Evolutionary conservation across 495 filamentous ascomycete species (phyloP).

Genomic region (Lophiostoma macrostomum): DNA sequence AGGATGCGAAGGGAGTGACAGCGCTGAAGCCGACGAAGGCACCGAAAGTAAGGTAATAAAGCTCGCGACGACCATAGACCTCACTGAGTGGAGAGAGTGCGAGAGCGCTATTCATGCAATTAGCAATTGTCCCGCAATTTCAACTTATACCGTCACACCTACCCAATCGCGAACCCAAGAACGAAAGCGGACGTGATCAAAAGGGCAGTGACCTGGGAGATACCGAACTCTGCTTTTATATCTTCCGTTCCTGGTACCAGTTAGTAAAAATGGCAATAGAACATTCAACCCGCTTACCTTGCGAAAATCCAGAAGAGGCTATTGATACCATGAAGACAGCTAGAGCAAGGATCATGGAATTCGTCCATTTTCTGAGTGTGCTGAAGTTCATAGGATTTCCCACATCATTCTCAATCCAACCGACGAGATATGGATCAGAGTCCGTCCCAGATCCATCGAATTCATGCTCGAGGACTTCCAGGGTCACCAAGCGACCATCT

Average conservation of each 20-base stretch:
- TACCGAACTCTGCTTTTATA: not conserved
- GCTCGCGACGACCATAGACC: conserved; percentile 55
- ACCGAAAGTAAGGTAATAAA: conserved; percentile 55
- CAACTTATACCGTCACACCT: too few species aligned
- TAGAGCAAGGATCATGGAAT: not conserved
- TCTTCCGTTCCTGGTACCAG: not conserved
- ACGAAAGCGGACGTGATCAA: not conserved
- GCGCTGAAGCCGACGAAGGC: conserved; percentile 53
- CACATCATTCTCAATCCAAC: not conserved
- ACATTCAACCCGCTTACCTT: not conserved
- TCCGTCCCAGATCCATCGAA: not conserved
- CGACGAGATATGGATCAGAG: not conserved
- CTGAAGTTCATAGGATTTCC: not conserved
- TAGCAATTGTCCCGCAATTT: too few species aligned
- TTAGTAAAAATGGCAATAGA: not conserved
- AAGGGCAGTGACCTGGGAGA: not conserved
- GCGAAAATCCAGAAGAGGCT: not conserved
- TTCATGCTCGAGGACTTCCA: not conserved
- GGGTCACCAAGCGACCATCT: not conserved
- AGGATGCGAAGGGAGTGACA: conserved; percentile 48
- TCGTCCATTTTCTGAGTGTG: not conserved
- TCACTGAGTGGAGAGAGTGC: conserved; percentile 62
- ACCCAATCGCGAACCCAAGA: not conserved
- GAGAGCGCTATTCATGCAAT: too few species aligned
- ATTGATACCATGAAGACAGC: conserved; percentile 3